Evolutionary conservation across 352 stramenopile genomes (phyloP).

Genomic region (Aphanomyces invadans): DNA sequence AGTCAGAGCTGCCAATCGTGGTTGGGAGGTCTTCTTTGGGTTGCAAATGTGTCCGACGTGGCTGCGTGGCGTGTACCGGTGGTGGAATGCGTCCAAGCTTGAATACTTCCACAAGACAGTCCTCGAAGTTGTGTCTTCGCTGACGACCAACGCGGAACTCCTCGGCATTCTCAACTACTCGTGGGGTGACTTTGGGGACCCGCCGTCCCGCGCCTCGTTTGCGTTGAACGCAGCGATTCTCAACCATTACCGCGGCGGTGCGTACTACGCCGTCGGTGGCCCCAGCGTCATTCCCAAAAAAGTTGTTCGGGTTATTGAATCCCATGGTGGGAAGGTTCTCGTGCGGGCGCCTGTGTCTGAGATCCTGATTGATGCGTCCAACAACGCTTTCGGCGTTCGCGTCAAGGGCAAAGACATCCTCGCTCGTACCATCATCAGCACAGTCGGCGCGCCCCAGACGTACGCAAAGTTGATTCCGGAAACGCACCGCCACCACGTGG

Average conservation of each 20-base stretch:
- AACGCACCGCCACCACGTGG: background rate
- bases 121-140: constrained; percentile 29
- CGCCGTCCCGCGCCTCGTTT: constrained; percentile 29
- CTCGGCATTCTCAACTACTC: constrained; percentile 28
- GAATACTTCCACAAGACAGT: constrained; percentile 31
- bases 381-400: constrained; percentile 9
- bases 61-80: constrained; percentile 25
- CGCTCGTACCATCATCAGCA: constrained; percentile 17
- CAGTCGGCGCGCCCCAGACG: constrained; percentile 9
- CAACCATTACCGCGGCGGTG: constrained; percentile 32
- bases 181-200: constrained; percentile 35
- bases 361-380: constrained; percentile 31
- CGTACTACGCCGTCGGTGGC: constrained; percentile 37
- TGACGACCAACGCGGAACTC: constrained; percentile 32
- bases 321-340: constrained; percentile 32
- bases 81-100: constrained; percentile 24
- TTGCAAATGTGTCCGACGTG: constrained; percentile 28
- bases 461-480: constrained; percentile 24
- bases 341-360: constrained; percentile 32
- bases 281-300: constrained; percentile 30
- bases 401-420: constrained; percentile 23
- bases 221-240: constrained; percentile 30
- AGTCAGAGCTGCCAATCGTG: background rate
- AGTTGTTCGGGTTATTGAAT: constrained; percentile 31
- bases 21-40: background rate